These are phyloP conservation scores for Phytopythium aichiense DNA, from an alignment of 352 stramenopile genomes.

Conservation along the genomic window DNA sequence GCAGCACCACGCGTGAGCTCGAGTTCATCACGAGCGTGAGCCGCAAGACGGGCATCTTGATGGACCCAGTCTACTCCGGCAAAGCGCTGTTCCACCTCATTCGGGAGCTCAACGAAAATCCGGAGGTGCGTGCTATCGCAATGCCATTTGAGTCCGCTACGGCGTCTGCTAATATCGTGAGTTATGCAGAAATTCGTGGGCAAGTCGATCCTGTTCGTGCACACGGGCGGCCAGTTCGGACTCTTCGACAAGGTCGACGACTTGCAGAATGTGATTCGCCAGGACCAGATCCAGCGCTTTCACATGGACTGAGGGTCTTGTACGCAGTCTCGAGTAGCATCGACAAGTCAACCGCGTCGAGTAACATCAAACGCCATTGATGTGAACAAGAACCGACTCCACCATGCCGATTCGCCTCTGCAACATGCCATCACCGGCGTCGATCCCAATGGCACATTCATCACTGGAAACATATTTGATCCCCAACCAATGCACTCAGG, in stretches of 20 bases:
- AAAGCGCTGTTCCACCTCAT: slow-evolving; percentile 85
- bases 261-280: slow-evolving; percentile 48
- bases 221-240: slow-evolving; percentile 89
- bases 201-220: slow-evolving; percentile 87
- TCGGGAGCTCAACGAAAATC: slow-evolving; percentile 61
- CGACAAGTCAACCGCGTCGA: not conserved
- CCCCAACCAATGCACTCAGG: not conserved
- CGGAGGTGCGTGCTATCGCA: slow-evolving; percentile 30
- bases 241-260: slow-evolving; percentile 89
- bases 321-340: not conserved
- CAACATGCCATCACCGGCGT: no score
- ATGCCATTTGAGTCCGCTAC: no score
- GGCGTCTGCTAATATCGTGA: not conserved
- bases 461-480: no score
- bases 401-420: no score
- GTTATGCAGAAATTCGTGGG: slow-evolving; percentile 66
- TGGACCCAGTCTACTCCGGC: slow-evolving; percentile 87
- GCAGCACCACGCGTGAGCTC: slow-evolving; percentile 72
- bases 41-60: slow-evolving; percentile 68
- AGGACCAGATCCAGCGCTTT: slow-evolving; percentile 53
- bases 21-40: slow-evolving; percentile 72
- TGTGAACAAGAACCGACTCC: not conserved
- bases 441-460: no score
- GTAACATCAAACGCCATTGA: not conserved
- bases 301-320: slow-evolving; percentile 31